These are phyloP conservation scores for Exophiala bonariae DNA, from an alignment of 2,329 filamentous ascomycete genomes.

Conservation along the genomic window DNA sequence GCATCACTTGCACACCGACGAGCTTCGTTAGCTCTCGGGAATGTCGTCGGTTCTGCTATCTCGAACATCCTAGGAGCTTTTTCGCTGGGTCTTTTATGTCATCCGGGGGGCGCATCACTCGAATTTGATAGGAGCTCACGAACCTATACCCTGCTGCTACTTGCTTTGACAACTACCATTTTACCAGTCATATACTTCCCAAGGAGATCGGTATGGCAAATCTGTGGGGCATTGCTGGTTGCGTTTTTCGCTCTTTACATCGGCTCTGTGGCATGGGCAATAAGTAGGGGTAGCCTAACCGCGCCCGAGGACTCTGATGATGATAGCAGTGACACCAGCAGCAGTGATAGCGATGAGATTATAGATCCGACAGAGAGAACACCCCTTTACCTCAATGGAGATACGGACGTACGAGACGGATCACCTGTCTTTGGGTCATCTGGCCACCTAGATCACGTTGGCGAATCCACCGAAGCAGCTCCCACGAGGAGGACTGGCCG, in stretches of 20 bases:
- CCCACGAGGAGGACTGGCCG: background rate
- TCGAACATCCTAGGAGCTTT: slow-evolving; percentile 59
- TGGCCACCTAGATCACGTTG: background rate
- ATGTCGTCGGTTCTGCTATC: slow-evolving; percentile 55
- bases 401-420: background rate
- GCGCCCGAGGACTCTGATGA: slow-evolving; percentile 45
- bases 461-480: background rate
- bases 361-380: background rate
- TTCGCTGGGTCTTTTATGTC: slow-evolving; percentile 51
- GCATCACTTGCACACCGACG: slow-evolving; percentile 48
- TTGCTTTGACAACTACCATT: slow-evolving; percentile 44
- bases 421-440: background rate
- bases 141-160: slow-evolving; percentile 46
- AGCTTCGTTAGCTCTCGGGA: slow-evolving; percentile 53
- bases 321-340: slow-evolving; percentile 34
- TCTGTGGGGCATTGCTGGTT: slow-evolving; percentile 43
- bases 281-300: slow-evolving; percentile 43
- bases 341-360: slow-evolving; percentile 33
- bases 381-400: background rate
- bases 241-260: slow-evolving; percentile 47
- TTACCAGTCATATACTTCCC: slow-evolving; percentile 35
- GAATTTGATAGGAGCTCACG: slow-evolving; percentile 51
- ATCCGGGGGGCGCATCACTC: slow-evolving; percentile 30
- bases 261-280: slow-evolving; percentile 44
- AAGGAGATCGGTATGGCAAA: slow-evolving; percentile 32